Evolutionary conservation across 495 filamentous ascomycete genomes (phyloP).

Genomic region (Penicillium diatomitis): DNA sequence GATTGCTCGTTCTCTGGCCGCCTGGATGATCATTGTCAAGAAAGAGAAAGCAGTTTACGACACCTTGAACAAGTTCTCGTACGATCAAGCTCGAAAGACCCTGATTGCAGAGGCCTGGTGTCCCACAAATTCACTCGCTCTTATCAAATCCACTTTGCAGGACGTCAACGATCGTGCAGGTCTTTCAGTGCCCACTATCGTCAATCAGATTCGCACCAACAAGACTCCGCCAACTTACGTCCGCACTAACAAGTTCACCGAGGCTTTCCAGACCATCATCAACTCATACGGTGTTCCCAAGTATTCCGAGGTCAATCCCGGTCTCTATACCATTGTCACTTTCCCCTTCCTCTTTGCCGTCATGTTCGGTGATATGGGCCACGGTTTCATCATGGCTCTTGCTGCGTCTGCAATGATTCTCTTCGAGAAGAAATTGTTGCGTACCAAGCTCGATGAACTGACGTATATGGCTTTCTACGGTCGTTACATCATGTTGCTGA

Average conservation of each 20-base stretch:
- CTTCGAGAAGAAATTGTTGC: conserved; percentile 74
- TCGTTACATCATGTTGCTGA: conserved; percentile 95
- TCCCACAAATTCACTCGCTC: conserved; percentile 78
- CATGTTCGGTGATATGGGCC: conserved; percentile 97
- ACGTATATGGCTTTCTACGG: conserved; percentile 98
- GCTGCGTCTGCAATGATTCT: conserved; percentile 86
- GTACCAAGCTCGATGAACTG: conserved; percentile 86
- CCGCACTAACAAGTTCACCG: conserved; percentile 95
- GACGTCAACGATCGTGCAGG: conserved; percentile 96
- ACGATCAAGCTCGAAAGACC: conserved; percentile 90
- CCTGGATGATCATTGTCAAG: conserved; percentile 93
- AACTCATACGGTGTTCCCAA: conserved; percentile 96
- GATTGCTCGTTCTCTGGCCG: conserved; percentile 79
- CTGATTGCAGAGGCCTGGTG: conserved; percentile 97
- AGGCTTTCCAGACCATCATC: conserved; percentile 97
- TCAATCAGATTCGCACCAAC: conserved; percentile 92
- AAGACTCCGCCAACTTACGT: conserved; percentile 96
- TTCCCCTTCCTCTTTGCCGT: conserved; percentile 84
- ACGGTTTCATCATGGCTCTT: conserved; percentile 76
- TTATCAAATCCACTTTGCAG: conserved; percentile 90
- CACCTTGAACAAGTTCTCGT: conserved; percentile 91
- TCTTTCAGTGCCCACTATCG: conserved; percentile 88
- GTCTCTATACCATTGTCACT: conserved; percentile 94
- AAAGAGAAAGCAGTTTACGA: conserved; percentile 99
- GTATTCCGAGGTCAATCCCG: conserved; percentile 95